Conservation (phyloP, 2,329 filamentous ascomycete genomes). For the Cytospora leucostoma region DNA sequence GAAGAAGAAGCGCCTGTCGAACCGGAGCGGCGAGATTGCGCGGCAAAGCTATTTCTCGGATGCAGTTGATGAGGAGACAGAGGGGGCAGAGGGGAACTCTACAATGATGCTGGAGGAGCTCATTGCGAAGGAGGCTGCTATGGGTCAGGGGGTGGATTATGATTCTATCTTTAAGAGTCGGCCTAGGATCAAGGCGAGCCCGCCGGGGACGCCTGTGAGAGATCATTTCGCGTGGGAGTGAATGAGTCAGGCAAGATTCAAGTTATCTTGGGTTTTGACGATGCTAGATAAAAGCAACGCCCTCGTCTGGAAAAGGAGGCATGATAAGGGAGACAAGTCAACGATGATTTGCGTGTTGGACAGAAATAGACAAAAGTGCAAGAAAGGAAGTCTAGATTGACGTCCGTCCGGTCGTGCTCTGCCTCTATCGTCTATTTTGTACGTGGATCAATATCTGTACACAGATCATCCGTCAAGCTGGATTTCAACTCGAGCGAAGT, state of each 20-base stretch:
- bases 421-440: background rate
- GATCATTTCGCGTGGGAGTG: conserved; percentile 27
- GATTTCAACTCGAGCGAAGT: background rate
- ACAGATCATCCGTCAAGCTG: background rate
- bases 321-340: no score
- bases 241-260: background rate
- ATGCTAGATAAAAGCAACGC: no score
- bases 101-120: conserved; percentile 66
- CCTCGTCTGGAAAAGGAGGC: no score
- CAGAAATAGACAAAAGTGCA: background rate
- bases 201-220: conserved; percentile 54
- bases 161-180: conserved; percentile 83
- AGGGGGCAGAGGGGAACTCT: conserved; percentile 39
- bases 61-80: conserved; percentile 41
- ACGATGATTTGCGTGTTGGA: no score
- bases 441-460: background rate
- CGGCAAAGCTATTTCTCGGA: conserved; percentile 51
- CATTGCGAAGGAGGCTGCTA: conserved; percentile 59
- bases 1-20: conserved; percentile 36
- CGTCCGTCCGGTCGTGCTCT: background rate
- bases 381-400: background rate
- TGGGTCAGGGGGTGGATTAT: conserved; percentile 54
- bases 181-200: conserved; percentile 78
- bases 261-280: background rate
- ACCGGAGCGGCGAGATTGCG: conserved; percentile 38